phyloP scores from a whole-genome alignment of 2,329 filamentous ascomycete species.

The Nemania abortiva region DNA sequence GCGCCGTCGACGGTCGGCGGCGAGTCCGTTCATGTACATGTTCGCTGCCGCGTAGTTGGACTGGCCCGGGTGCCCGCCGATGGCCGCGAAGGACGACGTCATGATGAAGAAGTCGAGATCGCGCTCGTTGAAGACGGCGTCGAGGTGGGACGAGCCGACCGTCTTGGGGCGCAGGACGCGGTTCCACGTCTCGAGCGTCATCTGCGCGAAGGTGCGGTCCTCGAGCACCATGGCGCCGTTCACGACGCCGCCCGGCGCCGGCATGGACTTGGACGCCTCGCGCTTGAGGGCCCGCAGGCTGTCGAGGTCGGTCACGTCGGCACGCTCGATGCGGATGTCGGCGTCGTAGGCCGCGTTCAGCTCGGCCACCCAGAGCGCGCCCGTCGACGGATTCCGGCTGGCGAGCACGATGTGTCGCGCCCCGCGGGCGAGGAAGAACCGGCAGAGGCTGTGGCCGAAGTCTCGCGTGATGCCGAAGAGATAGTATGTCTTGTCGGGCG shows the following conservation, averaged over 20 bases:
- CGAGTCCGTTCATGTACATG: conserved; percentile 62
- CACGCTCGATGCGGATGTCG: conserved; percentile 43
- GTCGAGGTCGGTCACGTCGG: conserved; percentile 47
- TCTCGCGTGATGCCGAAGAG: conserved; percentile 59
- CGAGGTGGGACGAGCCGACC: conserved; percentile 55
- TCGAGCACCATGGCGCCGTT: conserved; percentile 62
- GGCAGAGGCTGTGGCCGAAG: conserved; percentile 59
- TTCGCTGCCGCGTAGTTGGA: conserved; percentile 61
- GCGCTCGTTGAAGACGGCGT: conserved; percentile 50
- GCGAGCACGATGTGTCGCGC: conserved; percentile 56
- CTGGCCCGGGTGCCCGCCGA: conserved; percentile 59
- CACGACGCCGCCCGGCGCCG: conserved; percentile 55
- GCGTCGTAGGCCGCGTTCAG: conserved; percentile 40
- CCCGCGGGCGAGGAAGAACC: conserved; percentile 54
- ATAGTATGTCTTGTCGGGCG: conserved; percentile 54
- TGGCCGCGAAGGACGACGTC: conserved; percentile 60
- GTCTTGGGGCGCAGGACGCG: conserved; percentile 58
- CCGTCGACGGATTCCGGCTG: conserved; percentile 53
- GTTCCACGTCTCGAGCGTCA: conserved; percentile 54
- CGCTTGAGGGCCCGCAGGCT: conserved; percentile 49
- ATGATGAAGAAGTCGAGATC: conserved; percentile 61
- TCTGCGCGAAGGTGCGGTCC: conserved; percentile 57
- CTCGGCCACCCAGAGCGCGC: conserved; percentile 52
- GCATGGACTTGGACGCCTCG: conserved; percentile 42
- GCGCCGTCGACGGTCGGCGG: conserved; percentile 52